A percentile compares a stretch with the other conserved stretches of the same genome.
Conservation (phyloP, 202 grass and related monocot genomes). For the Digitaria exilis region DNA sequence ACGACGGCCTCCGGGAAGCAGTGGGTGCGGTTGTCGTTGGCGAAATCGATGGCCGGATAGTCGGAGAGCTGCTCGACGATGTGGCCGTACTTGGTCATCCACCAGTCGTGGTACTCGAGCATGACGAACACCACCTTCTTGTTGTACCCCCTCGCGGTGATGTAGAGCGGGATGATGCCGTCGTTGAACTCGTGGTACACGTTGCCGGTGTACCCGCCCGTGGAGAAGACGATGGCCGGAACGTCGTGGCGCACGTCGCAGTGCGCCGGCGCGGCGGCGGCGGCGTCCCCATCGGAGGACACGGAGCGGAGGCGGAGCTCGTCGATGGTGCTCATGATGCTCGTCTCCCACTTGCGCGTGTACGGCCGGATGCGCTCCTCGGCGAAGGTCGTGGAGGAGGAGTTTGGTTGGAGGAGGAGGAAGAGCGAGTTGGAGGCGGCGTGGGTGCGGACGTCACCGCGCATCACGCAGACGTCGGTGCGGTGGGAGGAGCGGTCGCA, state of each 20-base stretch:
- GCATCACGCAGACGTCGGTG: slow-evolving; percentile 74
- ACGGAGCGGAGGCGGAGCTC: slow-evolving; percentile 62
- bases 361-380: slow-evolving; percentile 72
- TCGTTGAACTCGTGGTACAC: slow-evolving; percentile 99
- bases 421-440: slow-evolving; percentile 54
- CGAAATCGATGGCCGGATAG: slow-evolving; percentile 65
- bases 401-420: slow-evolving; percentile 24
- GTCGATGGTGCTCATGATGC: slow-evolving; percentile 73
- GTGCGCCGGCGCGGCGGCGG: neutral
- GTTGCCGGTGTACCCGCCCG: slow-evolving; percentile 95
- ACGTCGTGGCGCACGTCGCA: slow-evolving; percentile 58
- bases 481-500: slow-evolving; percentile 61
- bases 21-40: slow-evolving; percentile 59
- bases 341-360: slow-evolving; percentile 86
- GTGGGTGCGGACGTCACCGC: slow-evolving; percentile 62
- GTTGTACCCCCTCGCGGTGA: slow-evolving; percentile 62
- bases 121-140: slow-evolving; percentile 68
- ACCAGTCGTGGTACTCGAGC: slow-evolving; percentile 85
- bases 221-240: slow-evolving; percentile 75
- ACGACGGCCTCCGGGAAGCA: slow-evolving; percentile 72
- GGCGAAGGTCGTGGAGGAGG: neutral
- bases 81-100: slow-evolving; percentile 68
- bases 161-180: slow-evolving; percentile 82
- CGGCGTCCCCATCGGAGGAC: neutral
- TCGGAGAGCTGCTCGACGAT: slow-evolving; percentile 58